A percentile compares a stretch with the other conserved stretches of the same genome.
Conservation (phyloP, 1,139 yeast species). For the Suhomyces taliae region DNA sequence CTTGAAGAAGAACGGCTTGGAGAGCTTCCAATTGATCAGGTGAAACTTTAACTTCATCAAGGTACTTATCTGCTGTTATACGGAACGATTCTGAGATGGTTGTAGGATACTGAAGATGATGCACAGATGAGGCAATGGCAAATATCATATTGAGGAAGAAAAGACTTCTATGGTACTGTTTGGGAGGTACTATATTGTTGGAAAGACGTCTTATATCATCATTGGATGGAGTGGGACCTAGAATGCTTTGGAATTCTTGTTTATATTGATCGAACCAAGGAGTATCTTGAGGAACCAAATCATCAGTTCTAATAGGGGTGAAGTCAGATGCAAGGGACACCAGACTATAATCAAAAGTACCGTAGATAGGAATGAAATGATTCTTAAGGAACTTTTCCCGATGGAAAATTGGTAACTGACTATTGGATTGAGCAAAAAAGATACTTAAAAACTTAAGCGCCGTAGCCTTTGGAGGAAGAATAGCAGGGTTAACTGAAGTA, state of each 20-base stretch:
- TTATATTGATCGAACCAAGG: constrained; percentile 50
- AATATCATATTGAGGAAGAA: constrained; percentile 73
- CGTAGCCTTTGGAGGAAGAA: constrained; percentile 66
- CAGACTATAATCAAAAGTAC: constrained; percentile 52
- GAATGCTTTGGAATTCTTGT: constrained; percentile 25
- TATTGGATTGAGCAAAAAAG: constrained; percentile 75
- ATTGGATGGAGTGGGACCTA: constrained; percentile 7
- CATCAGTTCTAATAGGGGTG: constrained; percentile 23
- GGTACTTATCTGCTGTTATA: constrained; percentile 59
- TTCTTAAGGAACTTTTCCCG: constrained; percentile 68
- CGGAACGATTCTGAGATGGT: constrained; percentile 72
- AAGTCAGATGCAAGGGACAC: constrained; percentile 63
- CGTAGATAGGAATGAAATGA: constrained; percentile 78
- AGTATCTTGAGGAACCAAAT: constrained; percentile 14
- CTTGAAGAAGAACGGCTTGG: constrained; percentile 67
- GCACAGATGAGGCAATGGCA: constrained; percentile 78
- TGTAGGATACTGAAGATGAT: constrained; percentile 67
- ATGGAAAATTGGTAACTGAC: constrained; percentile 81
- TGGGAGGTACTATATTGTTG: constrained; percentile 46
- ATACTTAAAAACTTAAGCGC: constrained; percentile 69
- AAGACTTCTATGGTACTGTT: constrained; percentile 40
- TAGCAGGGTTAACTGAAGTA: constrained; percentile 39
- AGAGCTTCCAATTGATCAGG: constrained; percentile 66
- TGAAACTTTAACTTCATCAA: constrained; percentile 59
- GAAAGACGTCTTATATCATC: constrained; percentile 28